A percentile compares a stretch with the other conserved stretches of the same genome.
Evolutionary conservation across 441 rosid genomes (phyloP).

Genomic region (Metrosideros polymorpha): DNA sequence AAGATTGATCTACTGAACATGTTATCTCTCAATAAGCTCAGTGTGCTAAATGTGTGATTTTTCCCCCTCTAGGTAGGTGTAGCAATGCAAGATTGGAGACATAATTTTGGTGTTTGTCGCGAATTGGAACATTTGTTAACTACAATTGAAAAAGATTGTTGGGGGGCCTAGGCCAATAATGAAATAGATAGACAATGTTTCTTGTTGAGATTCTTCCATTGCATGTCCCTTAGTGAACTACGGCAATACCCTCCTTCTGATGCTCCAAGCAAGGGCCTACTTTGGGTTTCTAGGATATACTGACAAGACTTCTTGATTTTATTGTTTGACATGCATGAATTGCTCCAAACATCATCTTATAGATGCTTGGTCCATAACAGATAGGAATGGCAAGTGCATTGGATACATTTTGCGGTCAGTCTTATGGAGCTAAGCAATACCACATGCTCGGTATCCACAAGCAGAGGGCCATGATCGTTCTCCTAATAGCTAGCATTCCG

Average conservation of each 20-base stretch:
- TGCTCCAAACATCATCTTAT: not conserved
- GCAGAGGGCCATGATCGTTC: constrained; percentile 35
- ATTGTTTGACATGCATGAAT: not conserved
- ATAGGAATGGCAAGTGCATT: constrained; percentile 37
- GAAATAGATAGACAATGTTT: not conserved
- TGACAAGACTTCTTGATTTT: not conserved
- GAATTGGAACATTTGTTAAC: not conserved
- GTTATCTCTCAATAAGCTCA: not conserved
- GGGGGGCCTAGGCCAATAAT: not conserved
- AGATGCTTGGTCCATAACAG: constrained; percentile 7
- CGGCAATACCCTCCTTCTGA: not conserved
- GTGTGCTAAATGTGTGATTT: not conserved
- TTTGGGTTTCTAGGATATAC: not conserved
- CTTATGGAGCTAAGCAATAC: constrained; percentile 34
- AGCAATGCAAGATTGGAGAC: not conserved
- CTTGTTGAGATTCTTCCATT: not conserved
- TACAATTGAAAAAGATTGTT: not conserved
- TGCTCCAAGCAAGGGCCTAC: not conserved
- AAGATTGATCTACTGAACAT: not conserved
- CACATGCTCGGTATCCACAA: constrained; percentile 31
- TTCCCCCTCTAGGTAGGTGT: not conserved
- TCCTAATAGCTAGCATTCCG: constrained; percentile 14
- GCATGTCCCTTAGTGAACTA: not conserved
- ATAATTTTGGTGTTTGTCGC: not conserved
- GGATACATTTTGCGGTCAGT: constrained; percentile 36